Base-by-base conservation (phyloP, 768 basidiomycete species). In the Clitopilus hobsonii region DNA sequence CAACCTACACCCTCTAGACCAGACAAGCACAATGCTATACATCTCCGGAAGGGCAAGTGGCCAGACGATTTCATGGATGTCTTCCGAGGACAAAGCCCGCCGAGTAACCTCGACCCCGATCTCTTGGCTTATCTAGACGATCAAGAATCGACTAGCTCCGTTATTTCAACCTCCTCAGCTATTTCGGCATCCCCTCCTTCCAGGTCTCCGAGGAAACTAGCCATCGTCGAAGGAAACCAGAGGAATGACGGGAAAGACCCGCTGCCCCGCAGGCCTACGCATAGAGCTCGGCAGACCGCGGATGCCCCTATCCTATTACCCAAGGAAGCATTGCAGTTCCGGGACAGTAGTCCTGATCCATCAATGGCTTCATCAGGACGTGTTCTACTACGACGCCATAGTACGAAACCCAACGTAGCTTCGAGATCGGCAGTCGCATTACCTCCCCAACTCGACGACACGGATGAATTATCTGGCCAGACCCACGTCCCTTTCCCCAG, bases 41-140 rank as follows among this genome's bases (percentile, higher is more conserved):
- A 83, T 53, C 79, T 90, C 28, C 82, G 84, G 28, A 88, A 90
- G 66, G 89, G 86, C 55, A 89, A 87, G 67, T 91, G 88, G 88
- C 88, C 90, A 0, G 88, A 90, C 68, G 89, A 90, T 67, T 88
- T 90, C 65, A 65, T 91, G 54, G 82, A 83, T 59, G 82, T 74
- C 25, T 80, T 88, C 57, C 74, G 75, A 53, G 56, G 68, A 56
- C 71, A 61, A 48, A 66, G 56, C 58, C 68, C 61, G 49, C 53
- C 65, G 67, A 68, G 60, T 55, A 51, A 67, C 56, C 54, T 65
- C 65, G 36, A 66, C 56, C 54, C 65, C 49, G 68, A 69, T 54
- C 67, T 72, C 38, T 53, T 63, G 52, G 56, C 61, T 54, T 59
- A 66, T 60, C 30, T 52, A 54, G 63, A 65, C 57, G 63, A 63